Base-by-base conservation (phyloP, 2,329 filamentous ascomycete genomes). In the Dactylonectria macrodidyma region DNA sequence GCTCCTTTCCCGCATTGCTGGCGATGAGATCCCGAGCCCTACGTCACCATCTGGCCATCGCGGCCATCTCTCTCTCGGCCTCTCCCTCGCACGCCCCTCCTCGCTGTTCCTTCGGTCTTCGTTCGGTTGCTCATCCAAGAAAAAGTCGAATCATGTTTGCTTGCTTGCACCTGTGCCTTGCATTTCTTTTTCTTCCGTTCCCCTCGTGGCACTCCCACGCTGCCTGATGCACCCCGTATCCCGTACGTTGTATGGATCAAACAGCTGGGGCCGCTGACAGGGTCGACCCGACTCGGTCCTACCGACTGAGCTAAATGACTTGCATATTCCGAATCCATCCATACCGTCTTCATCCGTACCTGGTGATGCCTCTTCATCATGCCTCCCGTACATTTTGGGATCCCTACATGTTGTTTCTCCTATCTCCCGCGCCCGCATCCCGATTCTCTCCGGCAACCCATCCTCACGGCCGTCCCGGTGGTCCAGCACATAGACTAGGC, bases 41-140 rank as follows among this genome's bases (percentile, higher is more conserved):
- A 70, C 74, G 70, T 75, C 71, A 73, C 62, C 54, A 75, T 74
- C 73, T 75, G 70, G 59, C 74, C 73, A 75, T 66, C 57, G n/a
- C 50, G n/a, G 44, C 44, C 62, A 56, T 57, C 52, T 50, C 34
- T 46, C 47, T 52, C 51, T 56, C 30, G 36, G 50, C 50, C 52
- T 50, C 34, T 46, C 47, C 60, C 41, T 56, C 30, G 36, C 52
- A 34, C 51, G 50, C 59, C 51, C 60, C 30, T 63, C 36, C 19
- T 30, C 26, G 26, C 26, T 30, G 26, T 30, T 30, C 41, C n/a
- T 26, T 47, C 34, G 41, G 38, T 54, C 16, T 30, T 55, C 46
- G 64, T 54, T 62, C 52, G 59, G 54, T 65, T 75, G 66, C 62
- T 73, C 51, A 62, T 59, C 61, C 71, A 73, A 67, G 62, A 64